phyloP scores from a whole-genome alignment of 2,329 filamentous ascomycete genomes.

The Ceratocystis huliohia region DNA sequence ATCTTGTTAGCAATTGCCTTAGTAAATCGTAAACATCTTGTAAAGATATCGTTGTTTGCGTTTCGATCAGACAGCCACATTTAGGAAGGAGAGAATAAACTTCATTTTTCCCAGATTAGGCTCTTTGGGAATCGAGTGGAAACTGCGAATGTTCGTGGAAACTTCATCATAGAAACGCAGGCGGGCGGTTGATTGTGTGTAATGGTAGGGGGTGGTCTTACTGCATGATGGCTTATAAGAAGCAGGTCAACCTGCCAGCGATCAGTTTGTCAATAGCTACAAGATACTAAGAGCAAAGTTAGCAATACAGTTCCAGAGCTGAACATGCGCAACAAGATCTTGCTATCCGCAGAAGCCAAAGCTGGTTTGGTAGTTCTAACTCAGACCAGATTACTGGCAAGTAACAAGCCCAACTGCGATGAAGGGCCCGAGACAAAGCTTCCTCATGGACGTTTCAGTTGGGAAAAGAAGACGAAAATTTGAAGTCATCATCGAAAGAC shows the following conservation, averaged over 20 bases:
- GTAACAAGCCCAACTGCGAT: conserved; percentile 55
- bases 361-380: conserved; percentile 23
- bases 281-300: background rate
- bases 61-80: conserved; percentile 52
- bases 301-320: conserved; percentile 9
- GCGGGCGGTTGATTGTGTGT: background rate
- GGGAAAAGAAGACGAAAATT: conserved; percentile 72
- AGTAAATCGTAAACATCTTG: background rate
- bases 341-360: background rate
- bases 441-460: conserved; percentile 82
- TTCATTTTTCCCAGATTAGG: conserved; percentile 58
- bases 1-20: conserved; percentile 12
- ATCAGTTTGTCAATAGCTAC: background rate
- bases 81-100: conserved; percentile 50
- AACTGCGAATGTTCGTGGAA: conserved; percentile 73
- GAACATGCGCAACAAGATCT: conserved; percentile 21
- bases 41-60: conserved; percentile 7
- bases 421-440: conserved; percentile 51
- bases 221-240: background rate
- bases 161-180: conserved; percentile 51
- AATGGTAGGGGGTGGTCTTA: conserved; percentile 2
- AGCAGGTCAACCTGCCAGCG: conserved; percentile 3
- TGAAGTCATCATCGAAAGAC: conserved; percentile 57
- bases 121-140: conserved; percentile 66
- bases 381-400: conserved; percentile 88